Conservation (phyloP, 2,329 filamentous ascomycete species). For the Gaeumannomyces tritici region DNA sequence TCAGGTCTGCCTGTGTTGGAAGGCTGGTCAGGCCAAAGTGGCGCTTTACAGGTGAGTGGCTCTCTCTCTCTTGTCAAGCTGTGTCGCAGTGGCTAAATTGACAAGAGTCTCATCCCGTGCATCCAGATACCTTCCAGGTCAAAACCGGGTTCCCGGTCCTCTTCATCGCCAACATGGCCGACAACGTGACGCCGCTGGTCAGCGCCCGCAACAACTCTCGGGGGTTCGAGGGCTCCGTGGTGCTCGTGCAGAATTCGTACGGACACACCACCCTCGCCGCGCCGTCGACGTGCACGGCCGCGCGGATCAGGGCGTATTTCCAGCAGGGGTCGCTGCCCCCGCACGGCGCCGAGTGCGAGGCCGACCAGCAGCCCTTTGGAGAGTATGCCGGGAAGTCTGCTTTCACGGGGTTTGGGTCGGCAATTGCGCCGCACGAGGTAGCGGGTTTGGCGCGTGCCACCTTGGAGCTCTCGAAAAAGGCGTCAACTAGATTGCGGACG, state of each 20-base stretch:
- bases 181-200: slow-evolving; percentile 35
- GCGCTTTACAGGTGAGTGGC: slow-evolving; percentile 24
- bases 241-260: slow-evolving; percentile 39
- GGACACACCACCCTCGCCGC: slow-evolving; percentile 41
- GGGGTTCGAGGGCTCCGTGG: slow-evolving; percentile 32
- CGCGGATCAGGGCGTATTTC: slow-evolving; percentile 32
- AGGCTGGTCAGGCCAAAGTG: slow-evolving; percentile 27
- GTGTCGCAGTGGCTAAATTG: background rate
- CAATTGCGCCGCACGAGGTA: no score
- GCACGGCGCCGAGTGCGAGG: slow-evolving; percentile 6
- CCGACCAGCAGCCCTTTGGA: slow-evolving; percentile 4
- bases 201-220: slow-evolving; percentile 28
- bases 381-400: background rate
- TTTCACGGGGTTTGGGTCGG: background rate
- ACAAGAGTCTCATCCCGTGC: background rate
- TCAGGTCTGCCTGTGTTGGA: slow-evolving; percentile 28
- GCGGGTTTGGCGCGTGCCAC: background rate
- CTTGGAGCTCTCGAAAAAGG: background rate
- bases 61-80: no score
- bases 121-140: slow-evolving; percentile 15
- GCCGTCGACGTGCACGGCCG: slow-evolving; percentile 32
- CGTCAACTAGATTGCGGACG: background rate
- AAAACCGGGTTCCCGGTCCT: slow-evolving; percentile 31
- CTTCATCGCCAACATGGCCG: slow-evolving; percentile 30
- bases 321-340: slow-evolving; percentile 33